A percentile compares a stretch with the other conserved stretches of the same genome.
phyloP scores from a whole-genome alignment of 306 rosid species.

The Pyrus betulifolia region DNA sequence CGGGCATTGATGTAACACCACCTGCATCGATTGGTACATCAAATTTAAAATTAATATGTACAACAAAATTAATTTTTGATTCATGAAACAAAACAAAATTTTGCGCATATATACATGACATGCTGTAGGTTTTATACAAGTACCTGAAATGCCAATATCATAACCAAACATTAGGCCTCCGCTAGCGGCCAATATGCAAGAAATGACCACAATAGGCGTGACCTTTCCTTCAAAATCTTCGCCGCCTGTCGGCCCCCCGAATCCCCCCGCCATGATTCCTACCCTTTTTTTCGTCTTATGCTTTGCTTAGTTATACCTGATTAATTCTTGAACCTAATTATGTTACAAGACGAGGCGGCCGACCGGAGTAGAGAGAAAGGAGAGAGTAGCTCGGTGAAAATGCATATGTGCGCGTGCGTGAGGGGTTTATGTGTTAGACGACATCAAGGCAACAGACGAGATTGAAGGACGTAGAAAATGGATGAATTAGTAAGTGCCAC shows the following conservation, averaged over 20 bases:
- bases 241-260: slow-evolving; percentile 1
- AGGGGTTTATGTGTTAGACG: background rate
- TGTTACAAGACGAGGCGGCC: background rate
- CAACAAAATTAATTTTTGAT: no score
- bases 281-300: background rate
- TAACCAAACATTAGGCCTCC: slow-evolving; percentile 71
- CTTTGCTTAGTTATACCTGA: background rate
- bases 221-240: slow-evolving; percentile 38
- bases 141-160: slow-evolving; percentile 56
- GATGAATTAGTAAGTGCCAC: background rate
- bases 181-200: slow-evolving; percentile 48
- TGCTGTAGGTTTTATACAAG: background rate
- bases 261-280: slow-evolving; percentile 23
- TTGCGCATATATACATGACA: background rate
- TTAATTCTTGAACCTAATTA: background rate
- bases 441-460: background rate
- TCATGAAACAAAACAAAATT: background rate
- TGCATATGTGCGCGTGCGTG: background rate
- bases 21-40: background rate
- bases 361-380: background rate
- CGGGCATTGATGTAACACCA: slow-evolving; percentile 31
- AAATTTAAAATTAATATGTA: background rate
- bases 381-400: background rate
- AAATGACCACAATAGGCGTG: slow-evolving; percentile 34
- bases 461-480: background rate